Conservation (phyloP, 2,329 filamentous ascomycete species). For the Fusarium piperis region DNA sequence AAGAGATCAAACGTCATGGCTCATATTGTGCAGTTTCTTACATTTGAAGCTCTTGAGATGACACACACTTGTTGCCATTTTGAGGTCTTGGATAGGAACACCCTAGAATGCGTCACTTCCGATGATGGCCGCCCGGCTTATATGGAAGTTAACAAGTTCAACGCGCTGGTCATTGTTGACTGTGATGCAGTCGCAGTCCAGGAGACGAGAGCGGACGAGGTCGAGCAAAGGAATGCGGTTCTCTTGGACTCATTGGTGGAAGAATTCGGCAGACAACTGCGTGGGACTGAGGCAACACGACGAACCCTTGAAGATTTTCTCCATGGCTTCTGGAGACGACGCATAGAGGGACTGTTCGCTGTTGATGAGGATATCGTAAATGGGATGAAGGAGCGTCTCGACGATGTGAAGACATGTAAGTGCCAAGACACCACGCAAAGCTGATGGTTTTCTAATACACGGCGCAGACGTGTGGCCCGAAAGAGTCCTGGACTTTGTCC, state of each 20-base stretch:
- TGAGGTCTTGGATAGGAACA: rapidly evolving
- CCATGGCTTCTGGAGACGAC: neutral
- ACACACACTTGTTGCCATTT: neutral
- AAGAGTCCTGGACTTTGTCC: neutral
- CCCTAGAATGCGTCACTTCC: neutral
- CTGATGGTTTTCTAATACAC: neutral
- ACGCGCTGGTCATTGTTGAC: neutral
- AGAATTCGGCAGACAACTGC: neutral
- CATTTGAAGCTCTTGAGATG: neutral
- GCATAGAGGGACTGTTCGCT: neutral
- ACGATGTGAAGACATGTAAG: neutral
- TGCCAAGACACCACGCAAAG: neutral
- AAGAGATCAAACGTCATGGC: neutral
- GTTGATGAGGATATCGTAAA: neutral
- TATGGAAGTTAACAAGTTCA: too few species aligned
- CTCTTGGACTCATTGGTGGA: neutral
- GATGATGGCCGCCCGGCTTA: neutral
- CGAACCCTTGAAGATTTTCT: neutral
- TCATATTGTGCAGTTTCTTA: neutral
- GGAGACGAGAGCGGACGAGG: neutral
- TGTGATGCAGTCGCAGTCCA: neutral
- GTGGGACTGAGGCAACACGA: neutral
- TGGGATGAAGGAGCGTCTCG: neutral
- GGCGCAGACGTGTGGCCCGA: neutral
- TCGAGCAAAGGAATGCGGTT: neutral